Percentiles rank a stretch among this genome's conserved stretches.
phyloP scores from a whole-genome alignment of 1,139 yeast species.

The Protomyces inundatus region DNA sequence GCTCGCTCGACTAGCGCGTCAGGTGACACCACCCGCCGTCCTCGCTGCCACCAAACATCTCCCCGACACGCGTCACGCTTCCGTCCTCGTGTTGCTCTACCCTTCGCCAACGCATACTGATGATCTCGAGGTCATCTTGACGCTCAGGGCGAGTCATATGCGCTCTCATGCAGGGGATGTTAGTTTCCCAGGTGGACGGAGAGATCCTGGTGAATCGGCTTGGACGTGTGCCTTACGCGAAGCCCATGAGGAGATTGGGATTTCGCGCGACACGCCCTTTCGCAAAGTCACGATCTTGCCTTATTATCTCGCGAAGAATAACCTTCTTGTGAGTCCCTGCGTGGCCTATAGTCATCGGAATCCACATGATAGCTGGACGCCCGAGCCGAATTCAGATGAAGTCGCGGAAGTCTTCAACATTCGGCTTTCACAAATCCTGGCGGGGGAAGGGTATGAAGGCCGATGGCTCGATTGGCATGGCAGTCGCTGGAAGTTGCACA shows the following conservation, averaged over 20 bases:
- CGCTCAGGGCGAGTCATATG: constrained; percentile 66
- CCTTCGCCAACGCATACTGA: constrained; percentile 41
- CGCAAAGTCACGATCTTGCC: constrained; percentile 58
- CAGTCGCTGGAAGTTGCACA: constrained; percentile 36
- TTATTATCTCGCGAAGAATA: constrained; percentile 69
- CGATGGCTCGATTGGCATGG: constrained; percentile 40
- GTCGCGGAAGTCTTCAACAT: constrained; percentile 39
- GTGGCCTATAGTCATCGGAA: constrained; percentile 54
- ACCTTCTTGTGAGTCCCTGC: constrained; percentile 76
- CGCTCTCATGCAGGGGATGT: constrained; percentile 80
- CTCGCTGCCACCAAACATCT: not conserved
- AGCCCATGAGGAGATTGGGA: constrained; percentile 79
- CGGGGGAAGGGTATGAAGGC: constrained; percentile 39
- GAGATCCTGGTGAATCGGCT: constrained; percentile 59
- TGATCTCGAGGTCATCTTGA: constrained; percentile 68
- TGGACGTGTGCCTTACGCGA: constrained; percentile 75
- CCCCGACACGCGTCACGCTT: not conserved
- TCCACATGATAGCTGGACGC: constrained; percentile 41
- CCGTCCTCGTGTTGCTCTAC: not conserved
- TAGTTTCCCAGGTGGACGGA: constrained; percentile 82
- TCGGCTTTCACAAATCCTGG: constrained; percentile 36
- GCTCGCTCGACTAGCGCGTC: not conserved
- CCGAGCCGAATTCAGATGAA: constrained; percentile 33
- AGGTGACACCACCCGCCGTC: not conserved
- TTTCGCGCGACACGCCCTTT: constrained; percentile 36